Base-by-base conservation (phyloP, 2,329 filamentous ascomycete species). In the Cladosporium velox region DNA sequence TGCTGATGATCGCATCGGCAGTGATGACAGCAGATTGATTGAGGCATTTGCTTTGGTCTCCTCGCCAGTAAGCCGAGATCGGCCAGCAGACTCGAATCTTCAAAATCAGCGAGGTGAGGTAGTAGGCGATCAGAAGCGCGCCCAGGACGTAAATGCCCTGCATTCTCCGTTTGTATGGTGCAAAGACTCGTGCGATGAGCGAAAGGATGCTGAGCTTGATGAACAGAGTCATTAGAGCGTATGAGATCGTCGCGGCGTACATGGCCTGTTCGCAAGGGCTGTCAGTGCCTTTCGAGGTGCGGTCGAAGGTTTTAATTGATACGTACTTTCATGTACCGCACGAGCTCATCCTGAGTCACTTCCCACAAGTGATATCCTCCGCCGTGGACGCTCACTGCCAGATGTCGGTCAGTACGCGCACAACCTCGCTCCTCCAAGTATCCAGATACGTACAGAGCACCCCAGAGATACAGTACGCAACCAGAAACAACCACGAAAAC, bases 181-280 rank as follows among this genome's bases (percentile, higher is more conserved):
- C 59, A 7, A 62, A 62, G 28, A 62, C 44, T 34, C 47, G 28
- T 4, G 59, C 59, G 24, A 62, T 62, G n/a, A 62, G 21, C 11
- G 59, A 49, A 32, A 62, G 59, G n/a, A 62, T 32, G 47, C 59
- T 62, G 44, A 62, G 59, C 12, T 62, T 62, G 59, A 62, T 62
- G 59, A 38, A 62, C 5, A 52, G 30, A 7, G 47, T 52, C 59
- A 62, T 62, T 14, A 52, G 14, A 8, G 59, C 41, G 47, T 62
- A 62, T 15, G 35, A 35, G n/a, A 62, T 51, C 4, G 59, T 62
- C 15, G 44, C 41, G 10, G 44, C 44, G 32, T 62, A 62, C 30
- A 51, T 38, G 15, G 59, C 41, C 59, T 62, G 21, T 8, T 47
- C 51, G 15, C 21, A 18, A 14, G 1, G 11, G 18, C 5, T 18